Conservation (phyloP, 2,329 filamentous ascomycete species). For the Knufia petricola region DNA sequence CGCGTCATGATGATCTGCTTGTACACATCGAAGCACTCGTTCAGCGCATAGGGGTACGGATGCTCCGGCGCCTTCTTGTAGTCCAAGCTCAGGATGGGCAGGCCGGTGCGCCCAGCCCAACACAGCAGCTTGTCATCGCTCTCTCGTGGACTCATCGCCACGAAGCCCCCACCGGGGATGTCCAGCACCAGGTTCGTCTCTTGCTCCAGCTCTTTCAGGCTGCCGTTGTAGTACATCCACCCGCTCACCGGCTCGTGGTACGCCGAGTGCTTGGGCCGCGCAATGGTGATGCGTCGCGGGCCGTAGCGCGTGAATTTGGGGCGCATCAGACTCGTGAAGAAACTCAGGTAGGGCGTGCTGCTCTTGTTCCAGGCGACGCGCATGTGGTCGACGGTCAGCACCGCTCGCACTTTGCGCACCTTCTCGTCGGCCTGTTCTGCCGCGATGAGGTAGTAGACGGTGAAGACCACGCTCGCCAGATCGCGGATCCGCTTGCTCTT, state of each 20-base stretch:
- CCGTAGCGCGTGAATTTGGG: constrained; percentile 72
- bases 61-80: constrained; percentile 81
- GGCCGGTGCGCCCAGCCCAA: constrained; percentile 79
- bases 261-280: constrained; percentile 65
- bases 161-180: constrained; percentile 87
- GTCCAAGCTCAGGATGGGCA: constrained; percentile 85
- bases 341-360: constrained; percentile 72
- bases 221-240: constrained; percentile 93
- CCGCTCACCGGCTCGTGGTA: constrained; percentile 74
- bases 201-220: constrained; percentile 63
- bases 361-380: constrained; percentile 93
- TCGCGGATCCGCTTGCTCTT: constrained; percentile 70
- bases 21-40: constrained; percentile 83
- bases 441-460: constrained; percentile 80
- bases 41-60: constrained; percentile 75
- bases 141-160: constrained; percentile 90
- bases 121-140: constrained; percentile 89
- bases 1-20: constrained; percentile 60
- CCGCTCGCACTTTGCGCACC: constrained; percentile 77
- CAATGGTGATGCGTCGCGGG: constrained; percentile 74
- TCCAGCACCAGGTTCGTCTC: constrained; percentile 76
- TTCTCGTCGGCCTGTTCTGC: constrained; percentile 95
- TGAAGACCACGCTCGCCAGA: constrained; percentile 72
- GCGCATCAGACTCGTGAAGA: constrained; percentile 61
- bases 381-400: constrained; percentile 81